Percentiles rank a stretch among this genome's conserved stretches.
Evolutionary conservation across 768 basidiomycete genomes (phyloP).

Genomic region (Rhizopogon rudus): DNA sequence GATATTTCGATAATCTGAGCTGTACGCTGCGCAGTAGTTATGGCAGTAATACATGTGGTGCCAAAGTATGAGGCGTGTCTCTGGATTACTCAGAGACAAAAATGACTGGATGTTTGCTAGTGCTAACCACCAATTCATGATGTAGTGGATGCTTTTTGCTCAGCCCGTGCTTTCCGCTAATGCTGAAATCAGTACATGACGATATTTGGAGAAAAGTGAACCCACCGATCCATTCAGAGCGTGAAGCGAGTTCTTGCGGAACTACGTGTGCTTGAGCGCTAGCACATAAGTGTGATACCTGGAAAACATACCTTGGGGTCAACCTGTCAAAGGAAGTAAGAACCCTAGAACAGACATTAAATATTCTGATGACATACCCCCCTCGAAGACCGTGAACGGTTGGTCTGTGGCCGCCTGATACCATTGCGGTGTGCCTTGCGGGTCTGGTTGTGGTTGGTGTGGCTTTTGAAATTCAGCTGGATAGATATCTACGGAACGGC

Average conservation of each 20-base stretch:
- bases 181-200: slow-evolving; percentile 3
- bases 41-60: slow-evolving; percentile 5
- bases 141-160: slow-evolving; percentile 48
- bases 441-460: slow-evolving; percentile 95
- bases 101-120: neutral
- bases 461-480: slow-evolving; percentile 37
- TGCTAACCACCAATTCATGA: slow-evolving; percentile 9
- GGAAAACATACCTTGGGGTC: slow-evolving; percentile 63
- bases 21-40: slow-evolving; percentile 12
- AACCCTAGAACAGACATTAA: slow-evolving; percentile 5
- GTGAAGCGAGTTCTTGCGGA: slow-evolving; percentile 77
- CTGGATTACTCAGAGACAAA: neutral
- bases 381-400: slow-evolving; percentile 76
- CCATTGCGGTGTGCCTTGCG: slow-evolving; percentile 98
- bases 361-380: slow-evolving; percentile 63
- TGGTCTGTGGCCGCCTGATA: slow-evolving; percentile 77
- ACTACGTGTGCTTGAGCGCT: slow-evolving; percentile 37
- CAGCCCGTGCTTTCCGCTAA: slow-evolving; percentile 65
- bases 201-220: slow-evolving; percentile 3
- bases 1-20: slow-evolving; percentile 9
- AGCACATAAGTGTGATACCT: neutral
- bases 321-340: slow-evolving; percentile 41
- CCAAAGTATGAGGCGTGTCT: neutral
- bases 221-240: slow-evolving; percentile 74
- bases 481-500: slow-evolving; percentile 3